Evolutionary conservation across 768 basidiomycete genomes (phyloP).

Genomic region (Russula vinacea): DNA sequence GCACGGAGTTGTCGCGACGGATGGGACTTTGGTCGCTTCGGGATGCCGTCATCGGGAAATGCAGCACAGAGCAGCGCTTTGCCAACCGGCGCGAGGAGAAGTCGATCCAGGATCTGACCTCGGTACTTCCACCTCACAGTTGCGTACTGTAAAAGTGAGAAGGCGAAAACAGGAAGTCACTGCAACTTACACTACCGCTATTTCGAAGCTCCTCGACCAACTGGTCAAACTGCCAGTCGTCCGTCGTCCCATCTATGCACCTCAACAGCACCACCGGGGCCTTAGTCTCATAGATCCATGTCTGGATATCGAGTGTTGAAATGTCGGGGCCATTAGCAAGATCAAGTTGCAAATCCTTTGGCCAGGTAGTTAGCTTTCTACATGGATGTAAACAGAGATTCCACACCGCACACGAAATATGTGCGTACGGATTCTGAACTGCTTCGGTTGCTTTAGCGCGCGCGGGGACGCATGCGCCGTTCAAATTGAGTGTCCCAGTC

Average conservation of each 20-base stretch:
- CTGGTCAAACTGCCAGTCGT: not conserved
- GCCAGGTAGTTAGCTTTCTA: not conserved
- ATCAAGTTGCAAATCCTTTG: not conserved
- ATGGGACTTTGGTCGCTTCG: not conserved
- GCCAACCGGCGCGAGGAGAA: conserved; percentile 15
- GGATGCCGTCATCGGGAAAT: conserved; percentile 7
- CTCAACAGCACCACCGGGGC: not conserved
- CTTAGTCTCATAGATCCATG: conserved; percentile 4
- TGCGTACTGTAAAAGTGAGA: conserved; percentile 13
- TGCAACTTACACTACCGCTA: conserved; percentile 5
- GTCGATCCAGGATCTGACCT: not conserved
- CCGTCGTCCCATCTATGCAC: not conserved
- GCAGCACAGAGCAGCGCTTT: conserved; percentile 4
- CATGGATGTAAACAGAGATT: not conserved
- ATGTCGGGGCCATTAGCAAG: not conserved
- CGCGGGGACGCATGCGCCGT: not conserved
- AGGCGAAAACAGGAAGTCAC: not conserved
- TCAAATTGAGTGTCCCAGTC: not conserved
- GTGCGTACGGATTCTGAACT: not conserved
- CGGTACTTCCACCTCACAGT: not conserved
- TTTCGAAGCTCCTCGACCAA: not conserved
- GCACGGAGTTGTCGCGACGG: not conserved
- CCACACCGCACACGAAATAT: not conserved
- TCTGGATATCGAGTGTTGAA: not conserved
- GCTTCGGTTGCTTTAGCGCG: not conserved